Base-by-base conservation (phyloP, 2,329 filamentous ascomycete species). In the Neopestalotiopsis rosae region DNA sequence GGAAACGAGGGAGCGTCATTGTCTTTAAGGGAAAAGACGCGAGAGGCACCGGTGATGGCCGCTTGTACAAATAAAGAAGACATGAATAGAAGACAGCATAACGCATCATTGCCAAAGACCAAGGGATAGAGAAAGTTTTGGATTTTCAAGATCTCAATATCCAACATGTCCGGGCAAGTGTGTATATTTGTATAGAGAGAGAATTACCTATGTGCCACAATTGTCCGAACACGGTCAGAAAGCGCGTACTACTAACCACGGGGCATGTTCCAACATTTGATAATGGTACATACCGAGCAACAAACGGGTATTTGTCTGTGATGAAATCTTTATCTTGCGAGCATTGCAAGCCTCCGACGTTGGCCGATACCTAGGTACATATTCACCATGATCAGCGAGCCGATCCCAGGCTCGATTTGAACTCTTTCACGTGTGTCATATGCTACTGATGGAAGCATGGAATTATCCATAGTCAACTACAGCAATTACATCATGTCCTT, bases 51-150 rank as follows among this genome's bases (percentile, higher is more conserved):
- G 17, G 38, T 45, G 13, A 24, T 65, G 67, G 63, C 56, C 65
- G 69, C 70, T 71, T 76, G 74, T 75, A 74, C 65, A 72, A 74
- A 74, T 69, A 71, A 70, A 69, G 40, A 64, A 45, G 71, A 66
- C 67, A 52, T 70, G 68, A 70, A 69, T 71, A 70, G 72, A 67
- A 70, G 59, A 70, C 70, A 73, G 70, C 68, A 66, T 72, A 73
- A 71, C 71, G 67, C 69, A 70, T 69, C 72, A 70, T 70, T 70
- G 69, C 28, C 24, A 32, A 28, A 28, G 20, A 45, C 14, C 38
- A 34, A 24, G 62, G 40, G 10, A 34, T 13, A 40, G 34, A 40
- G 59, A 40, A 62, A 17, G 30, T 14, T 38, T 42, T 34, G 59
- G n/a, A 30, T 61, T 38, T n/a, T 62, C 28, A 14, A 30, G 45